Base-by-base conservation (phyloP, 2,329 filamentous ascomycete species). In the Fusarium veterinarium region DNA sequence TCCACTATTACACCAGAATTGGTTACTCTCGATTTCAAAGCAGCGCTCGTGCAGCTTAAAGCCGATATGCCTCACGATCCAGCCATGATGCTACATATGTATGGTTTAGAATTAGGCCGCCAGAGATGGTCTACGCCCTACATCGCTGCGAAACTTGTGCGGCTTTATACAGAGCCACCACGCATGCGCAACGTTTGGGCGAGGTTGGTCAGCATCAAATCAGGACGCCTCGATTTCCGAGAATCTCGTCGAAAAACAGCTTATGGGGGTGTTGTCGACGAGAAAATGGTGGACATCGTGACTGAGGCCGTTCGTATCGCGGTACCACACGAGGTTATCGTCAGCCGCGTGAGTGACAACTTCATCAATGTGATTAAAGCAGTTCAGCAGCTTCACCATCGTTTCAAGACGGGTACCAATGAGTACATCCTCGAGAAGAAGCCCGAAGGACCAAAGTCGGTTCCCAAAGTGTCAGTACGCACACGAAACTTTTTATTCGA, bases 321-420 rank as follows among this genome's bases (percentile, higher is more conserved):
- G 10, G 91, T 99, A 16, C 96, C 97, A 4, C 95, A 98, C 81
- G 95, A 97, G 76, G 89, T 99, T 75, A 90, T 97, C 30, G 88
- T 98, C 77, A 93, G 96, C 81, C 92, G 92, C 68, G 92, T 99
- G 68, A 93, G 95, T n/a, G 96, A 99, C 83, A 99, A 98, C 77
- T 85, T 97, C 57, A 90, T 93, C 75, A 99, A 98, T 76, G 91
- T 93, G 1, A 84, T 93, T 73, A 99, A 99, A 81, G 93, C 95
- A 4, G 90, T 92, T 20, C 89, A 95, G 79, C 96, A 99, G 78
- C 87, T 99, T n/a, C 93, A 97, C 72, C 94, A 98, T 82, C 91
- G 95, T 16, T 97, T 98, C 85, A 91, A 90, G 79, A 97, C 94
- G 0, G 93, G 93, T 1, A 94, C 92, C 1, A 93, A 95, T 74